These are phyloP conservation scores for Auricularia auricula-judae DNA, from an alignment of 768 basidiomycete genomes.

Conservation along the genomic window DNA sequence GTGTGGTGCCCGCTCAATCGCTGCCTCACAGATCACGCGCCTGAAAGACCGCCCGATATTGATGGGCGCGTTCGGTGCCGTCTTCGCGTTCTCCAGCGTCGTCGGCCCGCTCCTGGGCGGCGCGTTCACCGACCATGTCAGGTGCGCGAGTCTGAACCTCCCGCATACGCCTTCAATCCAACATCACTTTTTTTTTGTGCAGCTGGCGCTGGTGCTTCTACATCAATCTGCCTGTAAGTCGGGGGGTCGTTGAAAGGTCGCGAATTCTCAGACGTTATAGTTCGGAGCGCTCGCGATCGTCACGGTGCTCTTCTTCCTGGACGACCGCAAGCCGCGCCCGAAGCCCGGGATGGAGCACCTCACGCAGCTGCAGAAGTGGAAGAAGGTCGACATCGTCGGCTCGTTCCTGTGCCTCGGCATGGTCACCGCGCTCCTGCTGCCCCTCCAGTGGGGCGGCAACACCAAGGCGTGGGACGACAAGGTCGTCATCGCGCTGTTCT, in stretches of 20 bases:
- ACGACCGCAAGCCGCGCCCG: conserved; percentile 10
- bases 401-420: conserved; percentile 24
- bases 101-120: conserved; percentile 26
- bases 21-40: conserved; percentile 12
- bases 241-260: conserved; percentile 17
- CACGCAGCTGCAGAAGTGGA: conserved; percentile 8
- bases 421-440: conserved; percentile 29
- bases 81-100: conserved; percentile 24
- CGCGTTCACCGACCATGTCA: conserved; percentile 20
- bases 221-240: conserved; percentile 11
- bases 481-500: conserved; percentile 19
- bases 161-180: conserved; percentile 6
- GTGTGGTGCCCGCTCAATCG: neutral
- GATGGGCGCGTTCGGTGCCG: conserved; percentile 30
- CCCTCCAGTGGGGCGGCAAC: conserved; percentile 39
- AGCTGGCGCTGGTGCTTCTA: conserved; percentile 28
- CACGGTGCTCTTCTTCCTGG: conserved; percentile 18
- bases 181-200: no score
- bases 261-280: neutral
- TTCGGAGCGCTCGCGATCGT: conserved; percentile 18
- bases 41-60: conserved; percentile 22
- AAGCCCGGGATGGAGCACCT: neutral
- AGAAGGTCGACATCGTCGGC: conserved; percentile 29
- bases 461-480: conserved; percentile 32
- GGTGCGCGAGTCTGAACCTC: no score